Base-by-base conservation (phyloP, 1,139 yeast species). In the Candida sp. region DNA sequence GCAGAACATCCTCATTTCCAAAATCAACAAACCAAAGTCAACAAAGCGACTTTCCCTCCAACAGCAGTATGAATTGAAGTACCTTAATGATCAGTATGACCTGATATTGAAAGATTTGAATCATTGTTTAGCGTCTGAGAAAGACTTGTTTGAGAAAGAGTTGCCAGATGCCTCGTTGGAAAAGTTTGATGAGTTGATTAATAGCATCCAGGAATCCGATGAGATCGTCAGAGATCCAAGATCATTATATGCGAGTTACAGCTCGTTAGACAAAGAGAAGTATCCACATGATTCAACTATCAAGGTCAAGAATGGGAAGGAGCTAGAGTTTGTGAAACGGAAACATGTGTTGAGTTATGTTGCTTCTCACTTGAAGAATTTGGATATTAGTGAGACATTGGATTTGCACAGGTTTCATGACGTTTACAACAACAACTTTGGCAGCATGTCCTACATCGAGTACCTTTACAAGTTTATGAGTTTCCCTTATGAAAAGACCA, bases 1-100 rank as follows among this genome's bases (percentile, higher is more conserved):
- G 32, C 45, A 47, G 31, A 31, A 55, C 53, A 27, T 63, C 55
- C 17, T 37, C 39, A 38, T 30, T 46, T 50, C 30, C 25, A 58
- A 46, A 39, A 23, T 43, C 11, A 27, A 32, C 17, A 43, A 43
- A 43, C 46, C 46, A 27, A 55, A 41, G 47, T 52, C 28, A 52
- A 50, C 59, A 63, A 41, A 70, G 77, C 53, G 84, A 80, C 55
- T 56, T 31, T 74, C 79, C 1, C 60, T 83, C 9, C 58, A 84
- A n/a, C 96, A 89, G 58, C 85, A 86, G 58, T 90, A 87, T 65
- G 98, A 93, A 63, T 74, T 90, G 3, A 71, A 75, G 17, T 60
- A 66, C 45, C 81, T 93, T 46, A 60, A 81, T 3, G 73, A 77
- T 6, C 78, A 81, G 53, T 85, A 83, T 59, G 64, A 72, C 39